These are phyloP conservation scores for Rhizopogon sp. DNA, from an alignment of 768 basidiomycete genomes.

Conservation along the genomic window DNA sequence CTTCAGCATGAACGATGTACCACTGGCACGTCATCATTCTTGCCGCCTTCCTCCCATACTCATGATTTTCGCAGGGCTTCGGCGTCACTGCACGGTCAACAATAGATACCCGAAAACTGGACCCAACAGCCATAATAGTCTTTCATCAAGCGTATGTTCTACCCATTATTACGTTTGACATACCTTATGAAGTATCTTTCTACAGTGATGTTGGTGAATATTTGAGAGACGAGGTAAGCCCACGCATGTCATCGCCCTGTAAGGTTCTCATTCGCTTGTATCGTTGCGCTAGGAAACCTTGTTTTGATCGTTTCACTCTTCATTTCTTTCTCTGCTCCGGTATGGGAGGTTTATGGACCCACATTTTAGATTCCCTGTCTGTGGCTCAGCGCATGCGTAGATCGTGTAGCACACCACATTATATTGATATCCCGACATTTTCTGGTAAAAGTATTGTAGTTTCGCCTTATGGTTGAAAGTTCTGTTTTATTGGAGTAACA, in stretches of 20 bases:
- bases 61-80: slow-evolving; percentile 63
- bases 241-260: neutral
- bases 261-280: slow-evolving; percentile 11
- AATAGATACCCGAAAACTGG: slow-evolving; percentile 92
- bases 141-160: slow-evolving; percentile 87
- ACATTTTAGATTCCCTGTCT: slow-evolving; percentile 2
- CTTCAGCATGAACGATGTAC: slow-evolving; percentile 93
- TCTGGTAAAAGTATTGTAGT: slow-evolving; percentile 26
- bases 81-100: slow-evolving; percentile 97
- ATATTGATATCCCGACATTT: neutral
- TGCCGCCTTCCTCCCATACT: slow-evolving; percentile 1
- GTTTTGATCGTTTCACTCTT: slow-evolving; percentile 40
- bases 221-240: slow-evolving; percentile 84
- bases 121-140: slow-evolving; percentile 95
- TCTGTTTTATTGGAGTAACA: neutral
- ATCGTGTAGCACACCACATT: neutral
- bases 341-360: slow-evolving; percentile 12
- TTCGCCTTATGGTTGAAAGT: slow-evolving; percentile 1
- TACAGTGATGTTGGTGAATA: slow-evolving; percentile 96
- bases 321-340: slow-evolving; percentile 13
- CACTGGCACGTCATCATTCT: slow-evolving; percentile 54
- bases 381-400: slow-evolving; percentile 19
- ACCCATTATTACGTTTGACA: neutral
- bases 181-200: slow-evolving; percentile 6
- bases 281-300: slow-evolving; percentile 59